Conservation (phyloP, 1,284 basidiomycete species). For the Retiboletus fuscus region DNA sequence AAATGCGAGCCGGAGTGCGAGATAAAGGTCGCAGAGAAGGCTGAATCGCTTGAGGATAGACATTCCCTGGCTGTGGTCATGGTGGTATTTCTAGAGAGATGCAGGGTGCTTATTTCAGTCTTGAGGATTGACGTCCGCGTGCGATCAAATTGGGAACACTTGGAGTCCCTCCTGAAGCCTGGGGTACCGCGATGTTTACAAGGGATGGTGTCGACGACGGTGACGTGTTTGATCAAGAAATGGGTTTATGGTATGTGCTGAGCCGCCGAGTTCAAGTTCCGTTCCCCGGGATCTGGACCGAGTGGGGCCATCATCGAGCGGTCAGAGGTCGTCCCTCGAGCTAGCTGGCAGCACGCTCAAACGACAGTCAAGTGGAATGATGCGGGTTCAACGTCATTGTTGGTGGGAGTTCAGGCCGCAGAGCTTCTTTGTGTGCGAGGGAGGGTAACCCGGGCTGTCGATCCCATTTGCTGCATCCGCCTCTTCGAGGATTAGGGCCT, state of each 20-base stretch:
- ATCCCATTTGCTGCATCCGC: too few species aligned
- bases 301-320: too few species aligned
- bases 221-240: neutral
- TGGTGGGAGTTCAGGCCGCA: too few species aligned
- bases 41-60: constrained; percentile 28
- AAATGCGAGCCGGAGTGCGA: constrained; percentile 56
- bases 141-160: constrained; percentile 21
- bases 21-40: constrained; percentile 51
- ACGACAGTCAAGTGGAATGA: too few species aligned
- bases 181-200: constrained; percentile 10
- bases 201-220: neutral
- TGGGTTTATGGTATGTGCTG: neutral
- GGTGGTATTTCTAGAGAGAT: constrained; percentile 9
- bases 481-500: too few species aligned
- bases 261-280: too few species aligned
- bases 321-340: too few species aligned
- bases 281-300: too few species aligned
- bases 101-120: neutral
- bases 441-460: too few species aligned
- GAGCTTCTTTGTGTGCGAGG: neutral
- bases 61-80: constrained; percentile 21
- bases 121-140: neutral
- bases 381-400: too few species aligned
- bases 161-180: neutral
- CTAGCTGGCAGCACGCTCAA: too few species aligned